A percentile compares a stretch with the other conserved stretches of the same genome.
Conservation (phyloP, 164 flowering plant species). For the Akebia trifoliata region DNA sequence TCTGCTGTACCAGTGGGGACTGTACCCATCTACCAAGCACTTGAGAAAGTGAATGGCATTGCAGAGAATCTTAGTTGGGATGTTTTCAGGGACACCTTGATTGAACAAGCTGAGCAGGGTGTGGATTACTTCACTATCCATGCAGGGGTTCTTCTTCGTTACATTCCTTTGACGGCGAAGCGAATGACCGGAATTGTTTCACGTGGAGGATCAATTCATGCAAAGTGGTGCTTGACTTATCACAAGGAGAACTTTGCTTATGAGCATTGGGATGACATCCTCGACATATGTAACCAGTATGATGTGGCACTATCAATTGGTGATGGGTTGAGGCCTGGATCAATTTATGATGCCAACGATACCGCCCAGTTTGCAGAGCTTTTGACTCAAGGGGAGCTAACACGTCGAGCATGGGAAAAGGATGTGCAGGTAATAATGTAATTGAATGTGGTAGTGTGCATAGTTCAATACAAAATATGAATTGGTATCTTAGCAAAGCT, state of each 20-base stretch:
- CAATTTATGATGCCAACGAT: constrained; percentile 98
- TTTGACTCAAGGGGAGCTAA: constrained; percentile 96
- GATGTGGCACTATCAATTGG: constrained; percentile 95
- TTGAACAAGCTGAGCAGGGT: constrained; percentile 99
- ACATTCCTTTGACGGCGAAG: constrained; percentile 93
- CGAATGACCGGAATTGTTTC: constrained; percentile 99
- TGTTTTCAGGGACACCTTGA: constrained; percentile 83
- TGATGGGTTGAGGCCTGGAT: constrained; percentile 98
- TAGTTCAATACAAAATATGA: neutral
- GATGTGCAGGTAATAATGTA: constrained; percentile 87
- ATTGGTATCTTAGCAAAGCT: neutral
- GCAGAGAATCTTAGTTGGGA: constrained; percentile 98
- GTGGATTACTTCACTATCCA: constrained; percentile 99
- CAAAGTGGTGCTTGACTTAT: constrained; percentile 98
- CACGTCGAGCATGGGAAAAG: constrained; percentile 97
- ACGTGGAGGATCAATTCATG: constrained; percentile 99
- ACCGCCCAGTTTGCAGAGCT: constrained; percentile 99
- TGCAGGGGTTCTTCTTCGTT: constrained; percentile 94
- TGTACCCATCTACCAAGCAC: constrained; percentile 99
- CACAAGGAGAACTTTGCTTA: constrained; percentile 99
- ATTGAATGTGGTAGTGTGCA: neutral
- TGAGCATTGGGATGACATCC: constrained; percentile 99
- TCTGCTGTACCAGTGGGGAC: constrained; percentile 98
- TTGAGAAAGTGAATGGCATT: constrained; percentile 93
- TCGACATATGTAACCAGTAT: constrained; percentile 94